These are phyloP conservation scores for Collariella sp. DNA, from an alignment of 495 filamentous ascomycete genomes.

Conservation along the genomic window DNA sequence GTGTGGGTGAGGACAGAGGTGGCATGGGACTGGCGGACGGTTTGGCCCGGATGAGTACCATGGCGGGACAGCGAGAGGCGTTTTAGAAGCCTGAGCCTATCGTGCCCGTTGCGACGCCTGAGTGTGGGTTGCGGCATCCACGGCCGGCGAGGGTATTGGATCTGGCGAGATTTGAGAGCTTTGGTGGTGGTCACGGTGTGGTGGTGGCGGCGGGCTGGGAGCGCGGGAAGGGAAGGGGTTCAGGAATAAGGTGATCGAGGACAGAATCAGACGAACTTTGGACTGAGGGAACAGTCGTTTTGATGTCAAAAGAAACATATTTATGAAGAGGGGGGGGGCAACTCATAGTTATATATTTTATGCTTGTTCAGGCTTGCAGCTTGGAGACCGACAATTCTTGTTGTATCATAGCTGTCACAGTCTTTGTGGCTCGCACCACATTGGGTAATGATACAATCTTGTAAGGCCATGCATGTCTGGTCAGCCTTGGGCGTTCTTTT, in stretches of 20 bases:
- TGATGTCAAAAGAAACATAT: no score
- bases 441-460: no score
- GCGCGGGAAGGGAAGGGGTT: neutral
- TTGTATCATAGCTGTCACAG: no score
- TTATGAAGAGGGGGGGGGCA: no score
- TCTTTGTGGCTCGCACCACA: no score
- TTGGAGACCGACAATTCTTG: no score
- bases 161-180: constrained; percentile 28
- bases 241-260: neutral
- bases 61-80: neutral
- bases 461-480: no score
- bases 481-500: no score
- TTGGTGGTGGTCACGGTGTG: constrained; percentile 4
- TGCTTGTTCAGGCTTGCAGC: no score
- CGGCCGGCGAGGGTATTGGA: constrained; percentile 26
- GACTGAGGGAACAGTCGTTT: no score
- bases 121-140: constrained; percentile 28
- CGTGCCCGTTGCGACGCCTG: constrained; percentile 16
- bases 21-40: neutral
- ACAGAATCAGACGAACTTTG: no score
- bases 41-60: neutral
- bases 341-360: no score
- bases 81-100: constrained; percentile 2
- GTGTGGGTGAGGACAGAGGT: neutral
- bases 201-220: neutral